Conservation (phyloP, 257 asterid genomes). For the Penstemon davidsonii region DNA sequence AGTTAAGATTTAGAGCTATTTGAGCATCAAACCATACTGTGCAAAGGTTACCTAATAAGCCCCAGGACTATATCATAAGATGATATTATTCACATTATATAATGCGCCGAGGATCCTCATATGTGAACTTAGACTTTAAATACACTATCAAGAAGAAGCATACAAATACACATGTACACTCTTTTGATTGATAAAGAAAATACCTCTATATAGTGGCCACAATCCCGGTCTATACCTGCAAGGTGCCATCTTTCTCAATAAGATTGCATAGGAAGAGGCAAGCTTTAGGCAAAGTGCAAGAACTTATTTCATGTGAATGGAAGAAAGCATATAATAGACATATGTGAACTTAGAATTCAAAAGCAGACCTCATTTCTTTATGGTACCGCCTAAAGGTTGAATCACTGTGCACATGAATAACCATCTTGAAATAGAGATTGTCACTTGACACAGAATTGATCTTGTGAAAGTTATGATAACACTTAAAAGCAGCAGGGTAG, state of each 20-base stretch:
- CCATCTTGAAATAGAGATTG: slow-evolving; percentile 88
- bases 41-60: too few species aligned
- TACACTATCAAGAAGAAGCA: slow-evolving; percentile 23
- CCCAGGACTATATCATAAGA: too few species aligned
- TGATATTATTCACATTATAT: not conserved
- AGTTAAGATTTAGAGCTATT: too few species aligned
- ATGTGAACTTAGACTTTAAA: not conserved
- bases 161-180: slow-evolving; percentile 17
- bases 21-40: too few species aligned
- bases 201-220: slow-evolving; percentile 99
- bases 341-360: slow-evolving; percentile 6
- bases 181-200: slow-evolving; percentile 10
- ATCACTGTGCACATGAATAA: slow-evolving; percentile 88
- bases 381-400: slow-evolving; percentile 90
- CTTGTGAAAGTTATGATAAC: slow-evolving; percentile 77
- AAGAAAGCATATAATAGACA: slow-evolving; percentile 5
- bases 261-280: slow-evolving; percentile 13
- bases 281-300: slow-evolving; percentile 10
- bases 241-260: slow-evolving; percentile 27
- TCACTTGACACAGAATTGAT: slow-evolving; percentile 55
- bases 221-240: slow-evolving; percentile 77
- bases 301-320: slow-evolving; percentile 18
- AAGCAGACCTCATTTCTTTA: slow-evolving; percentile 84
- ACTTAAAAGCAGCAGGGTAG: slow-evolving; percentile 82
- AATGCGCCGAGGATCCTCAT: not conserved